Evolutionary conservation across 1,284 basidiomycete species (phyloP), one percentile per base, ranked within the genome.

Genomic region (Boletellus deceptivus): DNA sequence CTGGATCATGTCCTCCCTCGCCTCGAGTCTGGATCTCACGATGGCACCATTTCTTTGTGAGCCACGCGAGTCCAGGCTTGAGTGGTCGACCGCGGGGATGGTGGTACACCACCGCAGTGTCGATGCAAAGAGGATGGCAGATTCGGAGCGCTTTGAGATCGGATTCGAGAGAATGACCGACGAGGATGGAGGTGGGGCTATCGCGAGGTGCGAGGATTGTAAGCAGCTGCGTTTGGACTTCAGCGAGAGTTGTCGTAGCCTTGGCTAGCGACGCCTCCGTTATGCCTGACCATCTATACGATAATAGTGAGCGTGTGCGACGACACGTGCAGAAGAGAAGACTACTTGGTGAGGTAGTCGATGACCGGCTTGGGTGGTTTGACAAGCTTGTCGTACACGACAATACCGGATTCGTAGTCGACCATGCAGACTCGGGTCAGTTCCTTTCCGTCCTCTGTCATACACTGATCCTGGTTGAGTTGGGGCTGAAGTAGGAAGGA

Each of bases 121-220:
- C 94, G 60, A 97, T 91, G 62, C 91, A 91, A 40, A 81, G 73
- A 0, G 92, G 84, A 61, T 96, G 89, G 53, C 83, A 80, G 37
- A 96, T 79, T 59, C 89, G 89, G 50, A 98, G 79, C 0, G 89
- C 89, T 56, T 82, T 83, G 31, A 97, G 77, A 65, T 97, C 93
- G 27, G 89, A 93, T 72, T 96, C 93, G 43, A 97, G 82, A 3
- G 92, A 95, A 67, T 97, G 94, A 0, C 94, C 94, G n/a, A 97
- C 75, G 16, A 97, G 83, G 60, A 95, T 88, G 2, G 92, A 91
- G 0, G 85, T 86, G 0, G 83, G 80, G 2, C 77, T n/a, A 63
- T 58, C 14, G 63, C 67, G 49, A 2, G 72, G 66, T 29, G 80
- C 78, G 35, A 84, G 78, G 47, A 80, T 65, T 55, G 63, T 46